Conservation (phyloP, 2,329 filamentous ascomycete species). For the Cladosporium phlei region DNA sequence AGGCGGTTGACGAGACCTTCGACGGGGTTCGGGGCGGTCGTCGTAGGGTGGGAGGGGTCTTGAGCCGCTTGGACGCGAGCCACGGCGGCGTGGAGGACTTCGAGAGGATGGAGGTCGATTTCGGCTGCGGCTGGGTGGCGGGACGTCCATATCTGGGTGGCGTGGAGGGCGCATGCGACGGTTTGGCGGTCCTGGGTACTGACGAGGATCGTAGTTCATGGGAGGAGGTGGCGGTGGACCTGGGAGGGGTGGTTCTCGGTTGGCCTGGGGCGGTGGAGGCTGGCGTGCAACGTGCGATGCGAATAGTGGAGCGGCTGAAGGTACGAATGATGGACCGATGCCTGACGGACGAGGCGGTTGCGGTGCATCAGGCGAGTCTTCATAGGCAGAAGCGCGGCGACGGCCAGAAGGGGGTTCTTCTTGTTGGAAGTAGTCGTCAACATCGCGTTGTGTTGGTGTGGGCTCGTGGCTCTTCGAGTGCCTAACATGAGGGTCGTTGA, state of each 20-base stretch:
- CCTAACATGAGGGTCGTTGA: slow-evolving; percentile 33
- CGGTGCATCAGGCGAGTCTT: slow-evolving; percentile 18
- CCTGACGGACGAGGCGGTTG: slow-evolving; percentile 18
- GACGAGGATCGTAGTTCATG: slow-evolving; percentile 13
- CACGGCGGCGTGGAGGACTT: slow-evolving; percentile 6
- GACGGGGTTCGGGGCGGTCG: slow-evolving; percentile 4
- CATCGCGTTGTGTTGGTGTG: slow-evolving; percentile 32
- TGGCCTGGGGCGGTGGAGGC: slow-evolving; percentile 14
- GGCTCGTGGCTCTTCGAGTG: slow-evolving; percentile 41
- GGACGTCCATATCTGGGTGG: slow-evolving; percentile 6
- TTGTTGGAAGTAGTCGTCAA: slow-evolving; percentile 17
- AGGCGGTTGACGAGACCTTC: slow-evolving; percentile 4
- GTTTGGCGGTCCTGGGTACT: slow-evolving; percentile 12
- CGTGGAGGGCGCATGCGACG: slow-evolving; percentile 8
- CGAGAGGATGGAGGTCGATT: neutral
- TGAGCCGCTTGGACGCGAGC: neutral
- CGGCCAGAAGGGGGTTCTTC: slow-evolving; percentile 14
- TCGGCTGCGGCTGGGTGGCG: slow-evolving; percentile 2
- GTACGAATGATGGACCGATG: slow-evolving; percentile 36
- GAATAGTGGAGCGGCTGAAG: slow-evolving; percentile 43
- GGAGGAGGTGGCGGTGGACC: neutral
- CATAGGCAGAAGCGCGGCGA: slow-evolving; percentile 18
- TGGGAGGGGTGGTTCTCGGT: slow-evolving; percentile 13
- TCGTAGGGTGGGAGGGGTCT: slow-evolving; percentile 6
- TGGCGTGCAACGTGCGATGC: slow-evolving; percentile 41